Conservation (phyloP, 2,329 filamentous ascomycete species). For the Hypoxylon sp. region DNA sequence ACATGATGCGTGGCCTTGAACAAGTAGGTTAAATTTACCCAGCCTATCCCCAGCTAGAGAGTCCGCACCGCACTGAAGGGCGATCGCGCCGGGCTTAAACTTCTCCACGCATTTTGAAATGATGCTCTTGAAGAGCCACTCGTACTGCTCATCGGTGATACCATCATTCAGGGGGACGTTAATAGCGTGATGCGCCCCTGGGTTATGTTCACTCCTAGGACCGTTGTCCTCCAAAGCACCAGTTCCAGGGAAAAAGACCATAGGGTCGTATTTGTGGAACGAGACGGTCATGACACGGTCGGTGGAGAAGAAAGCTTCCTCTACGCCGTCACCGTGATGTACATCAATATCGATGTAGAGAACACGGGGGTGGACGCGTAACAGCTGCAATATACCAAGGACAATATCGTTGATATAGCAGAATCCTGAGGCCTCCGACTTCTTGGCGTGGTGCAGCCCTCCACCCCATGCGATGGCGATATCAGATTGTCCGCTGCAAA, state of each 20-base stretch:
- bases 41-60: slow-evolving; percentile 92
- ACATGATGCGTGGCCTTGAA: slow-evolving; percentile 91
- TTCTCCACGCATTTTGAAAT: slow-evolving; percentile 80
- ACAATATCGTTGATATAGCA: slow-evolving; percentile 99
- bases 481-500: slow-evolving; percentile 85
- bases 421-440: slow-evolving; percentile 91
- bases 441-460: slow-evolving; percentile 95
- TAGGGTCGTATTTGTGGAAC: slow-evolving; percentile 93
- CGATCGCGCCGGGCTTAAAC: slow-evolving; percentile 90
- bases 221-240: slow-evolving; percentile 88
- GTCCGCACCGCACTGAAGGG: slow-evolving; percentile 95
- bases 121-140: slow-evolving; percentile 82
- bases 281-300: slow-evolving; percentile 93
- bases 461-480: slow-evolving; percentile 99
- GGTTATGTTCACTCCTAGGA: slow-evolving; percentile 81
- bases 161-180: slow-evolving; percentile 92
- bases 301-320: slow-evolving; percentile 92
- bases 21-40: slow-evolving; percentile 95
- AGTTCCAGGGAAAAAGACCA: slow-evolving; percentile 87
- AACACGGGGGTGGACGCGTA: slow-evolving; percentile 85
- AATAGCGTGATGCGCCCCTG: slow-evolving; percentile 86
- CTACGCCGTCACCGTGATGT: slow-evolving; percentile 91
- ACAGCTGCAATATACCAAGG: slow-evolving; percentile 86
- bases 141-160: slow-evolving; percentile 90
- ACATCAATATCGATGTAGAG: slow-evolving; percentile 98